Evolutionary conservation across 2,329 filamentous ascomycete genomes (phyloP), one percentile per base, ranked within the genome.

Genomic region (Pseudogymnoascus sp.): DNA sequence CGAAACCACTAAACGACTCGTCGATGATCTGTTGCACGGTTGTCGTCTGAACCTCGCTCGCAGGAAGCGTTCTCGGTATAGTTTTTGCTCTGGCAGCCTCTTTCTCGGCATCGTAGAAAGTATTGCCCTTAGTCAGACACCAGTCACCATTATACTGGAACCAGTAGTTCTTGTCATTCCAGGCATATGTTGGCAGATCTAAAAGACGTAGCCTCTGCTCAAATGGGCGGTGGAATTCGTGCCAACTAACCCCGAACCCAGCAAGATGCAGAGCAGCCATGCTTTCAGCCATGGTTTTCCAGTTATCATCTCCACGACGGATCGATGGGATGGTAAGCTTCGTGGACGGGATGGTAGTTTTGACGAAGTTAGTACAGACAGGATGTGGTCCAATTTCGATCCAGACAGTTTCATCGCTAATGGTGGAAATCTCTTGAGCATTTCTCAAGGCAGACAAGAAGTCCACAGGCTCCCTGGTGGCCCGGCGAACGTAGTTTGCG

Each of bases 301-400:
- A 87, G 23, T 80, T 78, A 66, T 85, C 77, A 64, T 85, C 81
- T 31, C 77, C 78, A 23, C 82, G 77, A 38, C 80, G 81, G 2
- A 87, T 75, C 0, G 84, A 83, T 5, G 82, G 77, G 5, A 80
- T 75, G 8, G 79, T 76, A 14, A 74, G 72, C 33, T 75, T 75
- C n/a, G 74, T 69, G 10, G 73, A 66, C 18, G 75, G 81, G 61
- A 88, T 79, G 7, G 81, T 84, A 8, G 82, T 80, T 76, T 86
- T 87, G 67, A 90, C 80, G 79, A 91, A 85, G 64, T 81, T 81
- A 53, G 81, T 80, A 73, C 84, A 88, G 12, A 90, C 82, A 0
- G 87, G 87, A 69, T 90, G 85, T 42, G 88, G 87, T 12, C 88
- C 88, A 65, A 91, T 76, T 73, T 92, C 88, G 61, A 91, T 76